These are phyloP conservation scores for Marvania coccoides DNA, from an alignment of 139 green algal species.

Conservation along the genomic window DNA sequence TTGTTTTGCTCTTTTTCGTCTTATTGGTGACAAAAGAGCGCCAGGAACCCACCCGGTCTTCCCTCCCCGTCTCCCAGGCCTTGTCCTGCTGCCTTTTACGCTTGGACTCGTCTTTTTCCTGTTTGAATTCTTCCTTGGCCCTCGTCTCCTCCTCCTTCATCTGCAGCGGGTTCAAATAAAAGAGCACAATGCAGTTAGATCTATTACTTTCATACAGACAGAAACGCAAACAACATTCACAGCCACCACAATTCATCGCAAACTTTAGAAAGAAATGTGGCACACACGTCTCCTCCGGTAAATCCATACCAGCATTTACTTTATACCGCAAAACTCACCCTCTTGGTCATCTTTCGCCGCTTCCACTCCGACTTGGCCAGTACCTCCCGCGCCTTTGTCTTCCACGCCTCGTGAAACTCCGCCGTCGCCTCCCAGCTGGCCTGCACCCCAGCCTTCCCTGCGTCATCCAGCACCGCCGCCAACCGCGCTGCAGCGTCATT, in stretches of 20 bases:
- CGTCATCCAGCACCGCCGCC: conserved; percentile 55
- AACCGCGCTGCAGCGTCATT: conserved; percentile 70
- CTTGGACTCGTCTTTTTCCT: conserved; percentile 66
- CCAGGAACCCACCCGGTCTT: conserved; percentile 70
- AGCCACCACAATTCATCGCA: neutral
- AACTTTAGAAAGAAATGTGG: neutral
- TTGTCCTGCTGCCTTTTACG: conserved; percentile 58
- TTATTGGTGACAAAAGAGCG: conserved; percentile 62
- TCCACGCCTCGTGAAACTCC: conserved; percentile 83
- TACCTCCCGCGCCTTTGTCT: conserved; percentile 67
- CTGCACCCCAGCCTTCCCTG: conserved; percentile 61
- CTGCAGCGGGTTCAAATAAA: conserved; percentile 4
- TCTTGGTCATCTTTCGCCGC: conserved; percentile 63
- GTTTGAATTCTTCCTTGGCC: conserved; percentile 33
- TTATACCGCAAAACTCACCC: conserved; percentile 30
- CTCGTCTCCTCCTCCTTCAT: conserved; percentile 64
- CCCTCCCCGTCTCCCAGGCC: conserved; percentile 72
- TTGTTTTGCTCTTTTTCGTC: conserved; percentile 41
- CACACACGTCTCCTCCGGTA: neutral
- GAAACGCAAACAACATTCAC: neutral
- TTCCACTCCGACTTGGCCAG: conserved; percentile 71
- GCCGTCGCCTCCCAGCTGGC: conserved; percentile 62
- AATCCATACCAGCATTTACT: neutral
- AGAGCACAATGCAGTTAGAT: too few species aligned
- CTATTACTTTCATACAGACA: too few species aligned